Percentiles rank a stretch among this genome's conserved stretches.
Conservation (phyloP, 768 basidiomycete species). For the Pisolithus sp. region DNA sequence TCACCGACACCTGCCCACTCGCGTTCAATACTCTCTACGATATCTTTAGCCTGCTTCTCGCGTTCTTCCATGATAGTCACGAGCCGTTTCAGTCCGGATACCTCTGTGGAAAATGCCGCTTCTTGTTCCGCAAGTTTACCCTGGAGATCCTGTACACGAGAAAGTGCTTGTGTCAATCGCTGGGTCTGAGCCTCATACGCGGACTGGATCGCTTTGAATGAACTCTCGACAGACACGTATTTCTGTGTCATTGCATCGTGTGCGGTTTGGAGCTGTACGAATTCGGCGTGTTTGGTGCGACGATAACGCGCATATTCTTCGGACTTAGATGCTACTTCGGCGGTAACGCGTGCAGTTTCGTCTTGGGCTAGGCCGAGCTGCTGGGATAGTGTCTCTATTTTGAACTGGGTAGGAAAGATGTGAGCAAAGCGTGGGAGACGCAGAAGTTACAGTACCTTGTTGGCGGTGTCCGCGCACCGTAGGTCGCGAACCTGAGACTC, state of each 20-base stretch:
- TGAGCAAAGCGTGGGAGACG: background rate
- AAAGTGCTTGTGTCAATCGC: slow-evolving; percentile 71
- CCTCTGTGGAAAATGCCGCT: slow-evolving; percentile 73
- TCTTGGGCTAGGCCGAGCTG: slow-evolving; percentile 72
- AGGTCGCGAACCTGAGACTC: slow-evolving; percentile 69
- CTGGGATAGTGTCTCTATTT: slow-evolving; percentile 75
- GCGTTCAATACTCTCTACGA: slow-evolving; percentile 75
- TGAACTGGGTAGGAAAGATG: slow-evolving; percentile 51
- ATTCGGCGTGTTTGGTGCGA: slow-evolving; percentile 72
- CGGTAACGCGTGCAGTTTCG: slow-evolving; percentile 66
- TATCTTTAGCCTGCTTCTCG: slow-evolving; percentile 76
- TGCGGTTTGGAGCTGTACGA: slow-evolving; percentile 67
- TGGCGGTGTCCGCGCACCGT: slow-evolving; percentile 68
- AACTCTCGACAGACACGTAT: slow-evolving; percentile 57
- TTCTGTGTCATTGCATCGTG: slow-evolving; percentile 69
- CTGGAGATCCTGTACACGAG: slow-evolving; percentile 67
- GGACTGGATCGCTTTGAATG: slow-evolving; percentile 67
- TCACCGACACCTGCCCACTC: slow-evolving; percentile 76
- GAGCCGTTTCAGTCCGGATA: slow-evolving; percentile 64
- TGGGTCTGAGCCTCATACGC: slow-evolving; percentile 65
- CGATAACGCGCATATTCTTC: slow-evolving; percentile 83
- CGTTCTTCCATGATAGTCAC: slow-evolving; percentile 83
- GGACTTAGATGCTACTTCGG: slow-evolving; percentile 63
- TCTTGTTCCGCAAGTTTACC: slow-evolving; percentile 82
- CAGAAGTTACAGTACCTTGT: slow-evolving; percentile 46